Base-by-base conservation (phyloP, 345 rosid species). In the Hypericum androsaemum region DNA sequence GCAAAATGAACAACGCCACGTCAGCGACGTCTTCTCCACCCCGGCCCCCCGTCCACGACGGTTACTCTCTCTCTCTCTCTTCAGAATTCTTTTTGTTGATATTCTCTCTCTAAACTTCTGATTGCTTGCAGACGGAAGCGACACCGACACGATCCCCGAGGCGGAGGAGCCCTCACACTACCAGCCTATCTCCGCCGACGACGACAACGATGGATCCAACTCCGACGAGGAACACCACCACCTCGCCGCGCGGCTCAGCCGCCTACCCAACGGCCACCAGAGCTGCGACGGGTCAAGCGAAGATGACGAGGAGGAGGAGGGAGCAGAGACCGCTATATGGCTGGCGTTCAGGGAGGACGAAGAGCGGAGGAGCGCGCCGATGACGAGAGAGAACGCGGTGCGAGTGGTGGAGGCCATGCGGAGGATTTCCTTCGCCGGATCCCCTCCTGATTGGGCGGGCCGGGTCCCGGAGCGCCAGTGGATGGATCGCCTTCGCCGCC, bases 321-420 rank as follows among this genome's bases (percentile, higher is more conserved):
- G 76, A 43, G 71, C 53, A 9, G 74, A 58, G 65, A 61, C 57
- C 66, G 72, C 67, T 53, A 71, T 75, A 12, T 45, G 44, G 59
- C 67, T 74, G 37, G 88, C 94, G 3, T 73, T 87, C 56, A 74
- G 77, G 57, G 96, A 84, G 65, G 96, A 80, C 43, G 96, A 90
- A 67, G 67, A 66, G 47, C 70, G 95, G 10, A 64, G 98, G 57
- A 77, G 73, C 47, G 86, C 92, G 56, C 86, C 94, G 62, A 54
- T 90, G 67, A 41, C 74, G 58, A 59, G 53, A 14, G 96, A 85
- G 67, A 71, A 71, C 49, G 84, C 88, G 9, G 43, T 48, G 55
- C 70, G 89, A 54, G 83, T 88, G 35, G 71, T 76, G 84, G 95
- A 87, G 41, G 94, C 94, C 8, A 90, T 87, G 95, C 84, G 95